Percentiles rank a stretch among this genome's conserved stretches.
These are phyloP conservation scores for Candida tibetensis DNA, from an alignment of 805 yeast species.

Conservation along the genomic window DNA sequence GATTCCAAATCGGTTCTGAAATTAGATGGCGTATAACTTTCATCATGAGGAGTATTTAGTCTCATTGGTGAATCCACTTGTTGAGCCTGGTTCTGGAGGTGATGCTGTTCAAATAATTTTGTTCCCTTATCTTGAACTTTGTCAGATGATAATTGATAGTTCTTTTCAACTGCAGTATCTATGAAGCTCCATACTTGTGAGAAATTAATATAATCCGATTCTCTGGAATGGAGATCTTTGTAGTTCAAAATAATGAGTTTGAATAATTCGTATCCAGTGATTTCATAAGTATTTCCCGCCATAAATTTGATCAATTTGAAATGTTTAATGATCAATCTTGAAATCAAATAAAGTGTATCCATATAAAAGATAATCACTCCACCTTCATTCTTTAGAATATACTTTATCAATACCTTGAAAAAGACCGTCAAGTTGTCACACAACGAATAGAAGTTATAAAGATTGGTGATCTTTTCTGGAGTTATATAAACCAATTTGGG, in stretches of 20 bases:
- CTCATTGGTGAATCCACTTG: constrained; percentile 37
- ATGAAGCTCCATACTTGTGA: constrained; percentile 35
- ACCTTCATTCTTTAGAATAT: constrained; percentile 37
- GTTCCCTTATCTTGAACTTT: constrained; percentile 4
- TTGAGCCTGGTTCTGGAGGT: no score
- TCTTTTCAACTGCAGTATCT: constrained; percentile 23
- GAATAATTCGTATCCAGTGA: constrained; percentile 32
- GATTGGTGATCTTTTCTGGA: constrained; percentile 25
- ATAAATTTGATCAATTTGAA: constrained; percentile 33
- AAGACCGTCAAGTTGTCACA: constrained; percentile 44
- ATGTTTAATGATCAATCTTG: constrained; percentile 31
- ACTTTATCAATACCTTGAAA: constrained; percentile 33
- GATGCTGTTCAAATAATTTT: constrained; percentile 16
- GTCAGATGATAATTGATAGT: constrained; percentile 12
- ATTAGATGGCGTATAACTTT: constrained; percentile 6
- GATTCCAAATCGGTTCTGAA: constrained; percentile 28
- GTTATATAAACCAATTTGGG: constrained; percentile 36
- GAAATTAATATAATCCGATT: constrained; percentile 33
- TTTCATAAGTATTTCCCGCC: constrained; percentile 15
- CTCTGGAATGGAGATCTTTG: constrained; percentile 33
- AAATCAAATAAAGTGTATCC: constrained; percentile 39
- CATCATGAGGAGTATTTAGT: constrained; percentile 18
- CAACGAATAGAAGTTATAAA: constrained; percentile 32
- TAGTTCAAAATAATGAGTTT: constrained; percentile 31
- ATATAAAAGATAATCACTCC: constrained; percentile 38